phyloP scores from a whole-genome alignment of 2,329 filamentous ascomycete genomes.

The Aspergillus pseudoterreus region DNA sequence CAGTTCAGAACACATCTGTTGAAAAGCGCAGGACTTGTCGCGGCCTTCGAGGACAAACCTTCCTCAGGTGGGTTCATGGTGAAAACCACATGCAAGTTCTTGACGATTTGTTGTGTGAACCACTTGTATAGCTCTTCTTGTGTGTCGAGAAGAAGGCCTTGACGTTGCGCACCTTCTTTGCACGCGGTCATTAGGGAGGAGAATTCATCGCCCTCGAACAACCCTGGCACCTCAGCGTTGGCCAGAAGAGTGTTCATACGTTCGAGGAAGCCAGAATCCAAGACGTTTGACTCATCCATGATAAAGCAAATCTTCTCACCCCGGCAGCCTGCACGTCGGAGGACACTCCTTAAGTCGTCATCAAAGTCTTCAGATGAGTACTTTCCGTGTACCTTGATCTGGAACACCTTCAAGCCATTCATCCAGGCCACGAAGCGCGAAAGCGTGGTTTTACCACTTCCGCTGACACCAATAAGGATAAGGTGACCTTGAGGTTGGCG shows the following conservation, averaged over 20 bases:
- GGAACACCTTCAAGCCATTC: conserved; percentile 98
- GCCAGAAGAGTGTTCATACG: conserved; percentile 98
- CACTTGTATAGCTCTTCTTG: conserved; percentile 99
- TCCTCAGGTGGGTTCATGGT: conserved; percentile 99
- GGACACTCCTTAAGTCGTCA: conserved; percentile 89
- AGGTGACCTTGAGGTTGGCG: conserved; percentile 96
- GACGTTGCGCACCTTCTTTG: conserved; percentile 95
- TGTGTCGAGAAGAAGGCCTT: conserved; percentile 91
- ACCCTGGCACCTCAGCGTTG: conserved; percentile 97
- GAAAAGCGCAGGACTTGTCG: conserved; percentile 96
- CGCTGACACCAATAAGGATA: conserved; percentile 97
- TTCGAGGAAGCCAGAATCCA: conserved; percentile 97
- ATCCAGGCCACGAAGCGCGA: conserved; percentile 99
- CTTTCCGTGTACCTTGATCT: conserved; percentile 99
- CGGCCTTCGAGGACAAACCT: conserved; percentile 90
- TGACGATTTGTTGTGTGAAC: conserved; percentile 99
- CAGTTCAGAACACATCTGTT: conserved; percentile 99
- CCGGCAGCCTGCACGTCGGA: conserved; percentile 92
- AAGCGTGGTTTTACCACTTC: conserved; percentile 95
- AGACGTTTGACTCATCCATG: conserved; percentile 98
- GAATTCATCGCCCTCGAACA: conserved; percentile 98
- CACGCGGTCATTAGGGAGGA: conserved; percentile 98
- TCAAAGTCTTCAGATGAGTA: conserved; percentile 99
- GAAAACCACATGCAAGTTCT: conserved; percentile 98
- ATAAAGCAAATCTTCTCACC: conserved; percentile 99